phyloP scores from a whole-genome alignment of 331 rosid genomes.

The Pyrus hybrid region DNA sequence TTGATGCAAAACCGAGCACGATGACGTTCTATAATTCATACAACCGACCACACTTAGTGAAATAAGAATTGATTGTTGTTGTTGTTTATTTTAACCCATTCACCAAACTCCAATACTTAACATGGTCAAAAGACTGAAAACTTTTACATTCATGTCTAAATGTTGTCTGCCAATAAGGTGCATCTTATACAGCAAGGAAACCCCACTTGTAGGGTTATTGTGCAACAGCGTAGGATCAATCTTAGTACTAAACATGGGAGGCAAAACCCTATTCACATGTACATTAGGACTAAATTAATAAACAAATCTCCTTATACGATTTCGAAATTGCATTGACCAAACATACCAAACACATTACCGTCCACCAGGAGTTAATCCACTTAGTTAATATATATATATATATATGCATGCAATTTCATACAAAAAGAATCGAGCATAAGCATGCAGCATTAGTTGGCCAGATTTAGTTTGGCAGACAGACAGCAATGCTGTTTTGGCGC shows the following conservation, averaged over 20 bases:
- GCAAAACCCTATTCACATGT: background rate
- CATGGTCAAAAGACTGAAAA: background rate
- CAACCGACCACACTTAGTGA: too few relatives aligned
- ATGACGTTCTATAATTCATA: too few relatives aligned
- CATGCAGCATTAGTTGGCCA: background rate
- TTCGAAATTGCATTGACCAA: background rate
- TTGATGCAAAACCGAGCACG: too few relatives aligned
- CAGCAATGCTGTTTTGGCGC: background rate
- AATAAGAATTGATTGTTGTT: too few relatives aligned
- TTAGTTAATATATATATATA: too few relatives aligned
- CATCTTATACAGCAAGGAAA: background rate
- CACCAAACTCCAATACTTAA: background rate
- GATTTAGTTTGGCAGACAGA: background rate
- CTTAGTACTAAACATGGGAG: background rate
- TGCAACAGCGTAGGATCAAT: background rate
- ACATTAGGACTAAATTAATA: background rate
- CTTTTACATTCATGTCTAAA: background rate
- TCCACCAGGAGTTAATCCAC: background rate
- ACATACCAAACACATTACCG: conserved; percentile 8
- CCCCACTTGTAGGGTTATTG: background rate
- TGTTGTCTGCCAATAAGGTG: background rate
- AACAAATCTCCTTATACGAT: background rate
- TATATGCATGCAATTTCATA: background rate
- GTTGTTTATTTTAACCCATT: background rate
- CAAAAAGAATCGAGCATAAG: background rate